These are phyloP conservation scores for Neoarthrinium moseri DNA, from an alignment of 2,329 filamentous ascomycete species.

Conservation along the genomic window DNA sequence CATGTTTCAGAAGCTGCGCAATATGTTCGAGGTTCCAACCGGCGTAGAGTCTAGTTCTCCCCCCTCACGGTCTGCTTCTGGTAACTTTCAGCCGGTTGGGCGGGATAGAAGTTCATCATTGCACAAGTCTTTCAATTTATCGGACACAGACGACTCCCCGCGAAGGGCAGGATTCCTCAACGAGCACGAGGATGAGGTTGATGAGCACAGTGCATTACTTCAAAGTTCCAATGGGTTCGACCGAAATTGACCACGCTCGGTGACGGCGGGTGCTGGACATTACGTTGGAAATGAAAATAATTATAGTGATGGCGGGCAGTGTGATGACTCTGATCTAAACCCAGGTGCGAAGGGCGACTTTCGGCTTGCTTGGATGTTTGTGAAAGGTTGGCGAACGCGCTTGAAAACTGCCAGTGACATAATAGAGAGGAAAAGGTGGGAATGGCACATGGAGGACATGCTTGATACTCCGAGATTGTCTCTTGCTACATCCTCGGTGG, in stretches of 20 bases:
- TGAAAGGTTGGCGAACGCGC: conserved; percentile 35
- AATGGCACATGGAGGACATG: conserved; percentile 2
- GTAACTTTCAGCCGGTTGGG: conserved; percentile 16
- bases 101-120: conserved; percentile 14
- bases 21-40: conserved; percentile 34
- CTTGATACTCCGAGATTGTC: not conserved
- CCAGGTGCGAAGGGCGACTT: conserved; percentile 21
- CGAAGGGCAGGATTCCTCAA: conserved; percentile 5
- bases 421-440: conserved; percentile 29
- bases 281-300: conserved; percentile 1
- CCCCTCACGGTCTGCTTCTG: conserved; percentile 22
- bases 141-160: conserved; percentile 1
- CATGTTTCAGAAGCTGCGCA: conserved; percentile 39
- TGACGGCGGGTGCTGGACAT: conserved; percentile 15
- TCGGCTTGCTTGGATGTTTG: conserved; percentile 35
- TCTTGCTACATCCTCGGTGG: not conserved
- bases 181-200: conserved; percentile 17
- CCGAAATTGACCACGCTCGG: conserved; percentile 39
- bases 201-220: conserved; percentile 30
- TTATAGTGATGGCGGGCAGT: conserved; percentile 1
- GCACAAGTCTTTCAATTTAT: conserved; percentile 6
- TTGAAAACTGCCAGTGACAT: conserved; percentile 29
- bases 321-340: conserved; percentile 10
- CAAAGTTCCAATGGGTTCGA: conserved; percentile 14
- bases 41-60: conserved; percentile 14